Base-by-base conservation (phyloP, 371 early-diverging fungal species). In the Mortierella sp. region DNA sequence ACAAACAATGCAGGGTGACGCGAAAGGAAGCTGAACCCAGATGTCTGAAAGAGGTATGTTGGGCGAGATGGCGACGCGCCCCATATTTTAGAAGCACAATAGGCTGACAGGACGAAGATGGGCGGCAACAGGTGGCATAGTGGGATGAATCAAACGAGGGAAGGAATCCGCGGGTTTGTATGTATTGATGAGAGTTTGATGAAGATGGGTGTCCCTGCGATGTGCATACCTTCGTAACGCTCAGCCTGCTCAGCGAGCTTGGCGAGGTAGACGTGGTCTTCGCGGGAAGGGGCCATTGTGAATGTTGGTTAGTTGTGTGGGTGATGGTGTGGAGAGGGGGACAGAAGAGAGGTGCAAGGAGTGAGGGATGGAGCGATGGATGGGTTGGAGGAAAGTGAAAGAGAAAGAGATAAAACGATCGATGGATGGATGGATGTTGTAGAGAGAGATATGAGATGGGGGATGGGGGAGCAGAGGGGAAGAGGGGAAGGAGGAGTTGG, bases 201-300 rank as follows among this genome's bases (percentile, higher is more conserved):
- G 37, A 34, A 11, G 37, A 34, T 34, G 37, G 37, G 39, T 34
- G 47, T 57, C 15, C 17, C 34, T 21, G 31, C 58, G 28, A 55
- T n/a, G n/a, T n/a, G 57, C 90, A 85, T 91, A 92, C 96, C 98
- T 81, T 99, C 98, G 81, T 98, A 99, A 75, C 99, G 92, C 86
- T 99, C 99, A 64, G 99, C 98, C 86, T 97, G 96, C 88, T 99
- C 99, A 78, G 96, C 94, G 69, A 99, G 92, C 91, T 97, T 97
- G 85, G 98, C 99, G 89, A 94, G 92, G 86, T 83, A 86, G 60
- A 87, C 86, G 79, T 86, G 71, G 56, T 70, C 60, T 15, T 78
- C 79, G 37, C 37, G 19, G 56, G 53, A 27, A 24, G 54, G 63
- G 48, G 60, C 52, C 56, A 69, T 67, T 51, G 37, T 59, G 50